Conservation (phyloP, 495 filamentous ascomycete genomes). For the Penicillium pulvis region DNA sequence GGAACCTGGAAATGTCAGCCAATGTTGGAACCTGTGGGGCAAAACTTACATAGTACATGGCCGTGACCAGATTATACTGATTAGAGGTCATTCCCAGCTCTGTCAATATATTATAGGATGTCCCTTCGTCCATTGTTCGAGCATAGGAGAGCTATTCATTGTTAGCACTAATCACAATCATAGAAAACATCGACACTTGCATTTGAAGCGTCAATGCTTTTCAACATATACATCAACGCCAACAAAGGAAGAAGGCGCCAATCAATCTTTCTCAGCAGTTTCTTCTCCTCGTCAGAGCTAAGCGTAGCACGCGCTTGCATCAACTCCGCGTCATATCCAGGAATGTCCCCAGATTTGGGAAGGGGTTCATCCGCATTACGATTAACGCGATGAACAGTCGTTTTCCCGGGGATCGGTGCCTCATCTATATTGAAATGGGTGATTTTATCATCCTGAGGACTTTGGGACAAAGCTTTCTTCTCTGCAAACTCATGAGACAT, state of each 20-base stretch:
- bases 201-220: conserved; percentile 4
- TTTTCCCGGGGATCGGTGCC: background rate
- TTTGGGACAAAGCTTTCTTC: background rate
- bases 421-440: background rate
- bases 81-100: background rate
- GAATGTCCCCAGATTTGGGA: conserved; percentile 15
- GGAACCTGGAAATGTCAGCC: background rate
- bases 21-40: background rate
- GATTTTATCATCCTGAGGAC: background rate
- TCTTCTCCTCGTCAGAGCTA: conserved; percentile 38
- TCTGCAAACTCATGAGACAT: background rate
- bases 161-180: background rate
- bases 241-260: conserved; percentile 30
- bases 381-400: background rate
- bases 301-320: conserved; percentile 38
- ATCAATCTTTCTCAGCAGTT: conserved; percentile 36
- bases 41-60: conserved; percentile 6
- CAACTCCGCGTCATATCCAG: conserved; percentile 36
- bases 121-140: conserved; percentile 1
- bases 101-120: background rate
- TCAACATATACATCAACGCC: conserved; percentile 1
- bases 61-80: conserved; percentile 6
- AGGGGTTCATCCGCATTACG: background rate
- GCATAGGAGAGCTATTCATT: background rate
- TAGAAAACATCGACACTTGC: background rate